Evolutionary conservation across 257 asterid genomes (phyloP).

Genomic region (Plectranthus barbatus): DNA sequence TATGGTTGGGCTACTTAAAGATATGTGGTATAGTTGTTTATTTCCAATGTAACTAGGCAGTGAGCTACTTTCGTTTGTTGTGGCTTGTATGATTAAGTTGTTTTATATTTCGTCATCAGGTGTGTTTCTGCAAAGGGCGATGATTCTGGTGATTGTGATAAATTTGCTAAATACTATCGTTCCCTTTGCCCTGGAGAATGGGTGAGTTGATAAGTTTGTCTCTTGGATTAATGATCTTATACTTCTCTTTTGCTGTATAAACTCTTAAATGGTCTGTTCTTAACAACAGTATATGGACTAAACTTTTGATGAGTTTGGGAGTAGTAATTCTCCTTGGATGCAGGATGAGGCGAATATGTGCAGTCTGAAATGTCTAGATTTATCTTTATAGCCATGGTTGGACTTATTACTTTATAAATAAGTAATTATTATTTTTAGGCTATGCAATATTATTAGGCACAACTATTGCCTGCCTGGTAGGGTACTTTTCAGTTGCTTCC

Average conservation of each 20-base stretch:
- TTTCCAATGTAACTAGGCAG: neutral
- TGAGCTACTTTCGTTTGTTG: neutral
- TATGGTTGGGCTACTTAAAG: neutral
- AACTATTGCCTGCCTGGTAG: too few relatives aligned
- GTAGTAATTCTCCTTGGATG: neutral
- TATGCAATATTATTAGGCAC: too few relatives aligned
- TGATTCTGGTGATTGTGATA: constrained; percentile 49
- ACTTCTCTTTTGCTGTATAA: neutral
- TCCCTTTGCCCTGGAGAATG: constrained; percentile 94
- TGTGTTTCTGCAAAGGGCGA: constrained; percentile 75
- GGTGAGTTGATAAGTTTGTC: constrained; percentile 37
- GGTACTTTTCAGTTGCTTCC: too few relatives aligned
- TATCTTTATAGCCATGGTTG: neutral
- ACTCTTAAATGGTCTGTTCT: neutral
- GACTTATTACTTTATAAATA: neutral
- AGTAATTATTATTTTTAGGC: neutral
- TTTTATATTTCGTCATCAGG: constrained; percentile 25
- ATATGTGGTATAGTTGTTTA: neutral
- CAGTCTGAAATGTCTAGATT: neutral
- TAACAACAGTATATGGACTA: neutral
- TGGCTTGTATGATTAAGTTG: neutral
- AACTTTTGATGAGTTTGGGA: neutral
- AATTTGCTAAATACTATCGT: constrained; percentile 62
- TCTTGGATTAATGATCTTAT: neutral
- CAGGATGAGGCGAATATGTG: neutral